phyloP scores from a whole-genome alignment of 1,284 basidiomycete species.

The Apiotrichum mycotoxinovorans region DNA sequence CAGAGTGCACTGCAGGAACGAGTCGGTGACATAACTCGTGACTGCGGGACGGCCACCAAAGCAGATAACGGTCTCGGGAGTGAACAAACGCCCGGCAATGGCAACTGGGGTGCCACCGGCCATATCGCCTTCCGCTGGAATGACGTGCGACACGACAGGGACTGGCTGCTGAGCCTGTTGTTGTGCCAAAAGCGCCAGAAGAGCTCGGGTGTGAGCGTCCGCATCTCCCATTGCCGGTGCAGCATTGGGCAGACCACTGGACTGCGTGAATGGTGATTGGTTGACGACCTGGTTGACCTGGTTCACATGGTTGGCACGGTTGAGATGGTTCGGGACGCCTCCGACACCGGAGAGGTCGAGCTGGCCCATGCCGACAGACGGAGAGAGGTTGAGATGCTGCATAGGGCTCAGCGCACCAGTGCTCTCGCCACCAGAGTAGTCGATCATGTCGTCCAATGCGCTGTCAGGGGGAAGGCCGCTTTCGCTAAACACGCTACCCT shows the following conservation, averaged over 20 bases:
- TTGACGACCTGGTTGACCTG: not conserved
- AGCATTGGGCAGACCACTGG: conserved; percentile 12
- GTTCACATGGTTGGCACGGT: not conserved
- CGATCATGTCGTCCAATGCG: conserved; percentile 37
- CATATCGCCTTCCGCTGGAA: conserved; percentile 87
- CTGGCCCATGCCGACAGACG: conserved; percentile 14
- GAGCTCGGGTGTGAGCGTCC: conserved; percentile 21
- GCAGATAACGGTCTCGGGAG: conserved; percentile 60
- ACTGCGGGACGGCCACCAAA: conserved; percentile 83
- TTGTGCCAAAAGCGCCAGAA: conserved; percentile 17
- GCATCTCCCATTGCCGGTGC: not conserved
- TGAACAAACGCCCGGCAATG: conserved; percentile 83
- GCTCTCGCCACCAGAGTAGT: conserved; percentile 41
- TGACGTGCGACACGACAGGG: conserved; percentile 57
- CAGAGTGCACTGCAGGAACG: conserved; percentile 86
- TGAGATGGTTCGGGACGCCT: conserved; percentile 4
- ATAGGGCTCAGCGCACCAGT: conserved; percentile 18
- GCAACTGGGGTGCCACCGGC: conserved; percentile 94
- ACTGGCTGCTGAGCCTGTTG: conserved; percentile 19
- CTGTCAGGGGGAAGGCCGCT: conserved; percentile 35
- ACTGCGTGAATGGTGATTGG: conserved; percentile 11
- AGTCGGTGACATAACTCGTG: conserved; percentile 88
- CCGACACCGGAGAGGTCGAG: conserved; percentile 16
- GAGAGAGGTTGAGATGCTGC: conserved; percentile 21
- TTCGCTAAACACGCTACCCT: conserved; percentile 33